Evolutionary conservation across 805 yeast genomes (phyloP), one percentile per base, ranked within the genome.

Genomic region (Yarrowia porcina): DNA sequence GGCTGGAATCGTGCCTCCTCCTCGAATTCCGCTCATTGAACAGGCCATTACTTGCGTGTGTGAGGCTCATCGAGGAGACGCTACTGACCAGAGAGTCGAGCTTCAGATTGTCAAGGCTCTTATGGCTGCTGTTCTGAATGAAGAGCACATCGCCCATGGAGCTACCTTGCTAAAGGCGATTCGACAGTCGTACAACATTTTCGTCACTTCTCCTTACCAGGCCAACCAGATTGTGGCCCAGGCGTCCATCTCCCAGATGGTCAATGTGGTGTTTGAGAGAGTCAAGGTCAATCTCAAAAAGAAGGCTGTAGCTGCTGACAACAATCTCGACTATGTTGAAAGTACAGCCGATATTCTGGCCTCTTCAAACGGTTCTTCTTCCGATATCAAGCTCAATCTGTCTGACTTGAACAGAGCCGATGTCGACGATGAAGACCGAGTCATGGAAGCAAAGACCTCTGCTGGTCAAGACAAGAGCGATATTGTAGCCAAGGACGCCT

Each of bases 141-240:
- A 88, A 65, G 82, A 83, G 35, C 80, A 89, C 74, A 89, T 92
- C 27, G 90, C 91, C 20, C 99, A 94, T 71, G 98, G 98, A 2
- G 89, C 91, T 9, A 84, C 92, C 0, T 78, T 94, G 60, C 78
- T 94, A 65, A 90, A 89, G 71, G 97, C 98, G 0, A 87, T 96
- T 36, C 83, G 98, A 73, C 97, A 90, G 70, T 90, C 93, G 27
- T 94, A 94, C 77, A 92, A 91, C 72, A 89, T 96, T 27, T 96
- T 93, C 70, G 87, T 94, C 42, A 81, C 90, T 63, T 90, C 97
- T 0, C 79, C 88, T 65, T 85, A 88, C 18, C 84, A 93, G 3
- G 79, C 88, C 25, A 93, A 91, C 71, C 99, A 94, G 75, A 89
- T 91, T 1, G 86, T 92, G 65, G 98, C 99, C 0, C 98, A 96